These are phyloP conservation scores for Termitomyces sp. DNA, from an alignment of 1,284 basidiomycete species.

Conservation along the genomic window DNA sequence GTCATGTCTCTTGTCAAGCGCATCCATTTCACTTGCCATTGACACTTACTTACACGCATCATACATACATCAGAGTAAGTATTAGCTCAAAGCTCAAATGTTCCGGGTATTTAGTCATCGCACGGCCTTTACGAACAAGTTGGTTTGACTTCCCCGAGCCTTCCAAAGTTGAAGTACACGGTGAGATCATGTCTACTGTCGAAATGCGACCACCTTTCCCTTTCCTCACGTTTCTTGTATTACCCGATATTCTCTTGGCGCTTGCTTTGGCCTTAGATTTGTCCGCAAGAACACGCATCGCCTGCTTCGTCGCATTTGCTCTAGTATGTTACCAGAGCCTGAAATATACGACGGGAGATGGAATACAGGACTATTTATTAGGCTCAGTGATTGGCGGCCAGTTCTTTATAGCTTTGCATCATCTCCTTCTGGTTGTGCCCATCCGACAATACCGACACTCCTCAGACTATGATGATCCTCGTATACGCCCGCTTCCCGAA, in stretches of 20 bases:
- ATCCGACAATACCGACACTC: conserved; percentile 16
- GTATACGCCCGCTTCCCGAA: conserved; percentile 2
- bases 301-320: conserved; percentile 2
- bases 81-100: too few relatives aligned
- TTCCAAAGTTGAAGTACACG: too few relatives aligned
- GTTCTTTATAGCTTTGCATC: conserved; percentile 15
- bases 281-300: not conserved
- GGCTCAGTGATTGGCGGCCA: conserved; percentile 11
- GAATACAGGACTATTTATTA: conserved; percentile 6
- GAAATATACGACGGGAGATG: conserved; percentile 8
- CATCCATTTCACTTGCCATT: too few relatives aligned
- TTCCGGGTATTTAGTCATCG: too few relatives aligned
- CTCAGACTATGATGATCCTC: conserved; percentile 9
- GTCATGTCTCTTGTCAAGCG: too few relatives aligned
- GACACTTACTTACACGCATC: too few relatives aligned
- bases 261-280: not conserved
- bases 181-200: not conserved
- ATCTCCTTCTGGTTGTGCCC: conserved; percentile 17
- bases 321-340: conserved; percentile 1
- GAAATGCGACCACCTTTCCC: not conserved
- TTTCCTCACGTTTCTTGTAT: not conserved
- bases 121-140: too few relatives aligned
- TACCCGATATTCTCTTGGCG: not conserved
- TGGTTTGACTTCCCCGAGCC: too few relatives aligned
- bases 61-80: too few relatives aligned